Evolutionary conservation across 306 rosid species (phyloP), one percentile per base, ranked within the genome.

Genomic region (Corylus avellana): DNA sequence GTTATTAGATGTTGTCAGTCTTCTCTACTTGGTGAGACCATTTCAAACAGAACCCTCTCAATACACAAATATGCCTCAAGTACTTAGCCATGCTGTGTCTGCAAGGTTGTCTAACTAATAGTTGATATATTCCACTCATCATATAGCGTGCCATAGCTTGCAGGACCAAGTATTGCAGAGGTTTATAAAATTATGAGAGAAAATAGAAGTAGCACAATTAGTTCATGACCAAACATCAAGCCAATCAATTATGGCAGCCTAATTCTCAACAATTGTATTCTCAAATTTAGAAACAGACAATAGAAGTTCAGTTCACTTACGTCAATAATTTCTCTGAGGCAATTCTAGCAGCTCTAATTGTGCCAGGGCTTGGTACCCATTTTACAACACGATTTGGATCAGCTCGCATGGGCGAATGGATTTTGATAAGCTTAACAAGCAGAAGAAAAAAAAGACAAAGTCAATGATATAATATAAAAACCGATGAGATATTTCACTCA

Each of bases 391-490:
- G 96, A 77, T 89, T 87, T 77, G 94, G 98, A 88, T 91, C 94
- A 77, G 98, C 87, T 75, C 98, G 93, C 93, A 91, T 89, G 54
- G 98, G 98, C 75, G 98, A 95, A 90, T 92, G 98, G 74, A 95
- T 95, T 90, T 84, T 92, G 90, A 92, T 89, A 75, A 95, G 98
- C 98, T 94, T 79, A 64, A 89, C 81, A 80, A 71, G 70, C 32
- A 76, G 55, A 32, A 32, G 35, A 32, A 78, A 74, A 77, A 42
- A 8, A 80, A 71, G 84, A 4, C 32, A 22, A 32, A 32, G 57
- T 56, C 75, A 81, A 25, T 47, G 70, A 62, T 47, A 64, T 50
- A 48, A 68, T 83, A 68, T n/a, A 82, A 54, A 49, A 57, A 72
- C 16, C 20, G 55, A 48, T 39, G 58, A 63, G 42, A 5, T 0